Base-by-base conservation (phyloP, 2,329 filamentous ascomycete species). In the Magnaporthiopsis poae region DNA sequence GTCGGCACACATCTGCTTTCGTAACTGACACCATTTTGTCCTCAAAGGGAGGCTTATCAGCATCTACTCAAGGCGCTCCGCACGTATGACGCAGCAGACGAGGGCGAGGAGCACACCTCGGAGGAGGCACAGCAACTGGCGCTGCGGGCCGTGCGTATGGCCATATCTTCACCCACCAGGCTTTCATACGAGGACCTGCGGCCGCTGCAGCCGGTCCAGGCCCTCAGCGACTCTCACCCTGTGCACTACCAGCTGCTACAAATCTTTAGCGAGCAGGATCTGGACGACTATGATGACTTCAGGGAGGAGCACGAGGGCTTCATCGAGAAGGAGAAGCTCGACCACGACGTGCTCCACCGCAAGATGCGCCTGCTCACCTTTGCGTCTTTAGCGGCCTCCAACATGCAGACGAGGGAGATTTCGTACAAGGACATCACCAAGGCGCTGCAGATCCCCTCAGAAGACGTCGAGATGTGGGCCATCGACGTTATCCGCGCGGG, bases 321-420 rank as follows among this genome's bases (percentile, higher is more conserved):
- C 81, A 80, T 98, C 68, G 88, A 93, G 77, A 84, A 89, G 74
- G 86, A 91, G 74, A 85, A 86, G 70, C 84, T 89, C 63, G 88
- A 96, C 75, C 84, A 85, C 73, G 85, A 86, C 65, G 87, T 86
- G 69, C 86, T 98, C 71, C 88, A 92, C 83, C 91, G 90, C 78
- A 99, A 99, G 84, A 97, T 98, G 85, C 91, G 95, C 72, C 87
- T 99, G 62, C 86, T 99, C 68, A 98, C 95, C 18, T 90, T 99
- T 71, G 90, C 94, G 71, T 94, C 90, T 71, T 84, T 98, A 70
- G 92, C 94, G 27, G 64, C 64, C n/a, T 92, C 94, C 56, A 88
- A 90, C 71, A 90, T 90, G 29, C 89, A 90, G 68, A 91, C 87
- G 73, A 90, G 94, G 74, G 92, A 95, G 74, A 89, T 99, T 65